phyloP scores from a whole-genome alignment of 495 filamentous ascomycete genomes.

The Xylaria telfairii region DNA sequence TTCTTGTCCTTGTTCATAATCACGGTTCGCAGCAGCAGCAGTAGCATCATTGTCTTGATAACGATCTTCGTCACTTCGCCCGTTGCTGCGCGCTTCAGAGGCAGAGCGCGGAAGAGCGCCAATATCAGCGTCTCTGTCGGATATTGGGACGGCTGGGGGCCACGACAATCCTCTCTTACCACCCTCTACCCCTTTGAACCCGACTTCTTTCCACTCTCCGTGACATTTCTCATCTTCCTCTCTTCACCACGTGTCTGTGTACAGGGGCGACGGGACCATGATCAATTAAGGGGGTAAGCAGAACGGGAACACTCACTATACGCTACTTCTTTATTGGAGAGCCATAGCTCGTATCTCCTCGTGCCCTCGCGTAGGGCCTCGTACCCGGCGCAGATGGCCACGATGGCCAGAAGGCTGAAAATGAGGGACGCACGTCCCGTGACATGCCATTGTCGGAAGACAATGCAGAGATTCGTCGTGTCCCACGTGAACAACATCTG shows the following conservation, averaged over 20 bases:
- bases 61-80: conserved; percentile 11
- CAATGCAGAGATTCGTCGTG: conserved; percentile 88
- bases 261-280: background rate
- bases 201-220: background rate
- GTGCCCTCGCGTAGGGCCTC: conserved; percentile 81
- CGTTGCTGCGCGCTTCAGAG: background rate
- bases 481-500: conserved; percentile 99
- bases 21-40: conserved; percentile 21
- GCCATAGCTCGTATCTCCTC: conserved; percentile 74
- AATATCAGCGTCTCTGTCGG: conserved; percentile 23
- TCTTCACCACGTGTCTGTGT: background rate
- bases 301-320: conserved; percentile 58
- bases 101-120: conserved; percentile 21
- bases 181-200: background rate
- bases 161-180: background rate
- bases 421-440: conserved; percentile 72
- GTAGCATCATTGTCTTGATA: conserved; percentile 25
- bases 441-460: conserved; percentile 92
- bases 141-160: conserved; percentile 5
- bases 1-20: conserved; percentile 53
- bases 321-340: conserved; percentile 54
- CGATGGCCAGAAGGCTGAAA: conserved; percentile 80
- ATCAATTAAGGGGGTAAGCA: conserved; percentile 16
- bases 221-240: background rate
- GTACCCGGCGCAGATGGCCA: conserved; percentile 85